Percentiles rank a stretch among this genome's conserved stretches.
Conservation (phyloP, 768 basidiomycete genomes). For the Trametes cubensis region DNA sequence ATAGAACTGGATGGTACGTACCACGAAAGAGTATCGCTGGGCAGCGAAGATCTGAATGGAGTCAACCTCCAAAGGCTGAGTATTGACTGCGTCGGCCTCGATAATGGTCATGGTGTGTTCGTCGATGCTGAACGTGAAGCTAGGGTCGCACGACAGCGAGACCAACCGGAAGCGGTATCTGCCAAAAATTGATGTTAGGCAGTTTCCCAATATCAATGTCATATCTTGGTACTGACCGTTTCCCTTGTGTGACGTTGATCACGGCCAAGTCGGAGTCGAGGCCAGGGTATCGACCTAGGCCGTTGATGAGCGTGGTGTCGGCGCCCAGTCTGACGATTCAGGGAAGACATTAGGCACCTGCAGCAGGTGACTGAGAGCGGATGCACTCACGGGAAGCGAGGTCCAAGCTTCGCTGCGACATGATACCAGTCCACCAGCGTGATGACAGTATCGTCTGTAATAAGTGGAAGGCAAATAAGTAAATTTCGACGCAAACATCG, state of each 20-base stretch:
- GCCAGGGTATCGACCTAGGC: conserved; percentile 42
- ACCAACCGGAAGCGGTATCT: conserved; percentile 30
- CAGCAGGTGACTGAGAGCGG: conserved; percentile 9
- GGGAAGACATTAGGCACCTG: conserved; percentile 4
- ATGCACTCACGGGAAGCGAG: conserved; percentile 23
- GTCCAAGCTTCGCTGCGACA: conserved; percentile 18
- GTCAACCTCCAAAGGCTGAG: conserved; percentile 44
- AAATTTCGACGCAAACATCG: not conserved
- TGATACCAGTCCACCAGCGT: conserved; percentile 51
- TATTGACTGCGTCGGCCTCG: conserved; percentile 52
- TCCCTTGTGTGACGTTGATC: conserved; percentile 26
- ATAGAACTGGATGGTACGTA: conserved; percentile 1
- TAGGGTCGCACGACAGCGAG: conserved; percentile 35
- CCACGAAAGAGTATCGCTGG: conserved; percentile 56
- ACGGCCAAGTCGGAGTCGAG: conserved; percentile 38
- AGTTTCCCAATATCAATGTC: not conserved
- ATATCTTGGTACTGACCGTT: conserved; percentile 31
- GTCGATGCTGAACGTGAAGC: conserved; percentile 49
- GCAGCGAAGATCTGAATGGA: conserved; percentile 49
- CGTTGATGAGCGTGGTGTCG: conserved; percentile 50
- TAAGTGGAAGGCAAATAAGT: conserved; percentile 31
- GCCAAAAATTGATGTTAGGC: conserved; percentile 27
- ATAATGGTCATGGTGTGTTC: conserved; percentile 50
- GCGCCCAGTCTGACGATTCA: conserved; percentile 24
- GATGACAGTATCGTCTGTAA: conserved; percentile 47